A percentile compares a stretch with the other conserved stretches of the same genome.
Conservation (phyloP, 768 basidiomycete genomes). For the Leccinum truebloodii region DNA sequence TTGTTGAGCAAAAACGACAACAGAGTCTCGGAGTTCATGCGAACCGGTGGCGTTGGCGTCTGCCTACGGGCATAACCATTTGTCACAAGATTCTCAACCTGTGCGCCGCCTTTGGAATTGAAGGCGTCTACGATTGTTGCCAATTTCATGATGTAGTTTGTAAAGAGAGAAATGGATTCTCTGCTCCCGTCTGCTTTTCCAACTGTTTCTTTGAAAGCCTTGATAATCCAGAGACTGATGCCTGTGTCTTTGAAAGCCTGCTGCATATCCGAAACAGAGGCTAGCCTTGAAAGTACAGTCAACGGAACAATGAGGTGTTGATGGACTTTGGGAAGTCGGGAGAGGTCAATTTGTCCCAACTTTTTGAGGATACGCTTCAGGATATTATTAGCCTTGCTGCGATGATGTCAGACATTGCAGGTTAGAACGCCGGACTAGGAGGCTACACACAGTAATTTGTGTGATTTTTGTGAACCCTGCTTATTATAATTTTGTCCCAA, state of each 20-base stretch:
- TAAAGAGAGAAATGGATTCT: neutral
- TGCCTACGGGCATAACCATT: neutral
- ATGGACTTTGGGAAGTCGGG: neutral
- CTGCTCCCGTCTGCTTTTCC: neutral
- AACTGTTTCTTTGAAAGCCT: neutral
- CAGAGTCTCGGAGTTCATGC: constrained; percentile 1
- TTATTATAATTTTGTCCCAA: no score
- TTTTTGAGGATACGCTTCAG: constrained; percentile 1
- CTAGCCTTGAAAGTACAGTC: constrained; percentile 3
- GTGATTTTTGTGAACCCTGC: neutral
- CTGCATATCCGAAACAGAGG: neutral
- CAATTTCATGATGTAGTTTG: constrained; percentile 4
- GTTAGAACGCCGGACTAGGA: neutral
- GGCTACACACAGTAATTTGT: neutral
- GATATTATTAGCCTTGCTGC: neutral
- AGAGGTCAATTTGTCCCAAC: neutral
- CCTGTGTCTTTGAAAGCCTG: neutral
- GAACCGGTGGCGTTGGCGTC: neutral
- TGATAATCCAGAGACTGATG: neutral
- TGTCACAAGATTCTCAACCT: neutral
- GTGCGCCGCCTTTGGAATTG: neutral
- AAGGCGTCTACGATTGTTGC: constrained; percentile 1
- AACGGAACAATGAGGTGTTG: constrained; percentile 4
- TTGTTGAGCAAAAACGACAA: constrained; percentile 5
- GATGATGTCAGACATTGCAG: neutral